A percentile compares a stretch with the other conserved stretches of the same genome.
Conservation (phyloP, 352 stramenopile genomes). For the Phytophthora brassicae region DNA sequence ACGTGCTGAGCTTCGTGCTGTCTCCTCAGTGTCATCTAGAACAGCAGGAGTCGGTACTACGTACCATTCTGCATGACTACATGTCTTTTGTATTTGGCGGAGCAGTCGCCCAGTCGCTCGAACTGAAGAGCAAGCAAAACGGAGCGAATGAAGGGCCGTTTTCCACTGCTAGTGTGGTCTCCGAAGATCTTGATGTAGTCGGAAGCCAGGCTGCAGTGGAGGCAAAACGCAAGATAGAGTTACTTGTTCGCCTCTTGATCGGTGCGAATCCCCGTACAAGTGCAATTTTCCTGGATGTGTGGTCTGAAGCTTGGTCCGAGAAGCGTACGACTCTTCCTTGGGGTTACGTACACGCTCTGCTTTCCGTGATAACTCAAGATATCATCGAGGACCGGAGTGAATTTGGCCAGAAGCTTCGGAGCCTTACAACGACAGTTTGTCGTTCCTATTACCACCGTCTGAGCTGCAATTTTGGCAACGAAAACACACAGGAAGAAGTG, state of each 20-base stretch:
- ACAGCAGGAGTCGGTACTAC: conserved; percentile 33
- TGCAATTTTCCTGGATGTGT: conserved; percentile 46
- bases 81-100: conserved; percentile 58
- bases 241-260: conserved; percentile 24
- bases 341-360: conserved; percentile 46
- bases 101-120: conserved; percentile 15
- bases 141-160: conserved; percentile 13
- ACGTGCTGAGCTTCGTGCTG: conserved; percentile 62
- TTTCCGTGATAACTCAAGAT: conserved; percentile 27
- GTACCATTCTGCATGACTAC: conserved; percentile 40
- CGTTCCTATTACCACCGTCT: conserved; percentile 27
- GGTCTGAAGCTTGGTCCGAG: conserved; percentile 46
- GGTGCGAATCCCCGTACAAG: conserved; percentile 20
- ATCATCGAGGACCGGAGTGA: conserved; percentile 13
- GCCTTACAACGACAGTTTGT: conserved; percentile 23
- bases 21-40: conserved; percentile 31
- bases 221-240: conserved; percentile 29
- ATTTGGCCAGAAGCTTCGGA: conserved; percentile 27
- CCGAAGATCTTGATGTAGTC: conserved; percentile 24
- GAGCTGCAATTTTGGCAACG: conserved; percentile 6
- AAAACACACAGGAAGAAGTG: conserved; percentile 16
- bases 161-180: conserved; percentile 1
- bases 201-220: conserved; percentile 20
- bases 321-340: conserved; percentile 35
- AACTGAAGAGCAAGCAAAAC: conserved; percentile 22